Percentiles rank a stretch among this genome's conserved stretches.
Conservation (phyloP, 495 filamentous ascomycete genomes). For the Rostrohypoxylon terebratum region DNA sequence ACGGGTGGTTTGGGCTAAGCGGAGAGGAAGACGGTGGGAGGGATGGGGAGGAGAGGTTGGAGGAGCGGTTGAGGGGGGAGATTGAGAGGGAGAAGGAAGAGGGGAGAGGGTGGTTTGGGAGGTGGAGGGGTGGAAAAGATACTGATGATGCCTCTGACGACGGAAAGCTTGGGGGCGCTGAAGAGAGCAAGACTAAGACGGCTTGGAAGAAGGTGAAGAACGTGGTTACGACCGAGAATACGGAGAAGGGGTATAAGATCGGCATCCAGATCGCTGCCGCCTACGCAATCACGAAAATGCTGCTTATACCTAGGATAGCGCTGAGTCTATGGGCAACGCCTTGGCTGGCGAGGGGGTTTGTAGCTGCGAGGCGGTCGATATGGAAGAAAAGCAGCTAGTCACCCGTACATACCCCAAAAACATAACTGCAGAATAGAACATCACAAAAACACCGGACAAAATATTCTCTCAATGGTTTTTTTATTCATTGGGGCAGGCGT, state of each 20-base stretch:
- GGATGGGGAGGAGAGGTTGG: slow-evolving; percentile 29
- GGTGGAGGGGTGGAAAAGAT: slow-evolving; percentile 30
- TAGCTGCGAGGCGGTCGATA: slow-evolving; percentile 58
- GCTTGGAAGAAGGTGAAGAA: slow-evolving; percentile 51
- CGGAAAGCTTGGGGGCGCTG: slow-evolving; percentile 13
- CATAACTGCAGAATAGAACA: not conserved
- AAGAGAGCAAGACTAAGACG: slow-evolving; percentile 42
- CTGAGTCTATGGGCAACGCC: slow-evolving; percentile 89
- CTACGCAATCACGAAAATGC: slow-evolving; percentile 86
- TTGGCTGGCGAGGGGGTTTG: slow-evolving; percentile 83
- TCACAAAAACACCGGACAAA: not conserved
- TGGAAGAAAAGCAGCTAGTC: slow-evolving; percentile 32
- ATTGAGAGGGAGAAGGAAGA: slow-evolving; percentile 27
- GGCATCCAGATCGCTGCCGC: slow-evolving; percentile 82
- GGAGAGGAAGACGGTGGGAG: slow-evolving; percentile 34
- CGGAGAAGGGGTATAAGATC: slow-evolving; percentile 63
- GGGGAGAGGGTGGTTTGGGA: slow-evolving; percentile 21
- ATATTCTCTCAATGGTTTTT: slow-evolving; percentile 22
- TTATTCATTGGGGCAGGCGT: slow-evolving; percentile 26
- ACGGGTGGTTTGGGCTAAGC: slow-evolving; percentile 62
- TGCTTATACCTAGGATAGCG: slow-evolving; percentile 79
- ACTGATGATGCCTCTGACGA: slow-evolving; percentile 20
- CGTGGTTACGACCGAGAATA: slow-evolving; percentile 44
- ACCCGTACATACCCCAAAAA: not conserved
- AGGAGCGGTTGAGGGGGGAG: slow-evolving; percentile 32